These are phyloP conservation scores for Prunus campanulata DNA, from an alignment of 306 rosid genomes.

Conservation along the genomic window DNA sequence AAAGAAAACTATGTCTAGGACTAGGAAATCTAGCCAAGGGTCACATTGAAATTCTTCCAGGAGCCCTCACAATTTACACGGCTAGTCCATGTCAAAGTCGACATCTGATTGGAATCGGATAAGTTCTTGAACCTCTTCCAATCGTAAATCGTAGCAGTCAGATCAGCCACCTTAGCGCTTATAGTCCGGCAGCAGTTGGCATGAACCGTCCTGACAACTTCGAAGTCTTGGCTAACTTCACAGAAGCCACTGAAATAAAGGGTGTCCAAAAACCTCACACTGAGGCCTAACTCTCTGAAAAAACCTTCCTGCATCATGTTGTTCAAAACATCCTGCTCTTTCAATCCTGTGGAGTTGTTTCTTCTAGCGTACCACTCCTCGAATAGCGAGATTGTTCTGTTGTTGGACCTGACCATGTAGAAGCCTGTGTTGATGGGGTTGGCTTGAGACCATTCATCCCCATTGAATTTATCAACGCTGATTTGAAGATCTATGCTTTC, in stretches of 20 bases:
- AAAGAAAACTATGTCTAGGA: no score
- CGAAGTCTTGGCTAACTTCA: background rate
- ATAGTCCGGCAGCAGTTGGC: slow-evolving; percentile 37
- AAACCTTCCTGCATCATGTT: slow-evolving; percentile 19
- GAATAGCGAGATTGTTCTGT: slow-evolving; percentile 32
- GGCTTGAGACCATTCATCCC: slow-evolving; percentile 19
- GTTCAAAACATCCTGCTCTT: slow-evolving; percentile 30
- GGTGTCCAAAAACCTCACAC: slow-evolving; percentile 21
- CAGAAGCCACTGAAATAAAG: slow-evolving; percentile 36
- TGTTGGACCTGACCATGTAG: slow-evolving; percentile 35
- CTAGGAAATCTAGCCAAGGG: background rate
- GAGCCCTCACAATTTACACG: background rate
- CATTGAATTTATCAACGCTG: slow-evolving; percentile 27
- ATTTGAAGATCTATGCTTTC: slow-evolving; percentile 28
- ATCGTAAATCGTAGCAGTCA: slow-evolving; percentile 15
- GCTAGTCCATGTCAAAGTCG: slow-evolving; percentile 9
- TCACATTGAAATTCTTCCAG: slow-evolving; percentile 4
- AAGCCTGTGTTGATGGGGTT: slow-evolving; percentile 43
- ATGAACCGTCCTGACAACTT: background rate
- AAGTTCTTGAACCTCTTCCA: slow-evolving; percentile 24
- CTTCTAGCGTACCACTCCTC: slow-evolving; percentile 29
- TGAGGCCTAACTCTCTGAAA: slow-evolving; percentile 9
- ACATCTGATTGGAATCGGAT: background rate
- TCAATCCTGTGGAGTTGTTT: slow-evolving; percentile 9
- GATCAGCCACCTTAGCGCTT: slow-evolving; percentile 23